A percentile compares a stretch with the other conserved stretches of the same genome.
Conservation (phyloP, 176 grass and related monocot species). For the Carex scoparia region DNA sequence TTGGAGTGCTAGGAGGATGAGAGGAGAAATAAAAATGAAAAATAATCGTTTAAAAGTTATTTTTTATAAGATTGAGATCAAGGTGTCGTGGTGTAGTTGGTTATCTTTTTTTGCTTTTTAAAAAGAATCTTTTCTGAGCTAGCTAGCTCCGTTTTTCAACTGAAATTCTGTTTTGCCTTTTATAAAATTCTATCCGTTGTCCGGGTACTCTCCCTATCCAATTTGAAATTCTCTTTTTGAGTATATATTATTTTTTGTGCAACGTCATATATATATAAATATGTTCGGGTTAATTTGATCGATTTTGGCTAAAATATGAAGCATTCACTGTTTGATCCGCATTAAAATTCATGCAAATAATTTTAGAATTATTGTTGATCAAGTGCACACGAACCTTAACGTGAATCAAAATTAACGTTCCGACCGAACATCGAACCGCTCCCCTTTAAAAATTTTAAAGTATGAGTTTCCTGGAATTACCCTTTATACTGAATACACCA, state of each 20-base stretch:
- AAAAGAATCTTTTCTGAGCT: background rate
- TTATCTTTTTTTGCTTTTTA: slow-evolving; percentile 38
- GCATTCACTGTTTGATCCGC: too few species aligned
- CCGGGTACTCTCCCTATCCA: background rate
- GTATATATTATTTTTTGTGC: background rate
- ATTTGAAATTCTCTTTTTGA: background rate
- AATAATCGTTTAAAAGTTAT: background rate
- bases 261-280: background rate
- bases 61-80: background rate
- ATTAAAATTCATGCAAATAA: too few species aligned
- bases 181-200: background rate
- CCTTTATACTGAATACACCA: too few species aligned
- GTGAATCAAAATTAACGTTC: too few species aligned
- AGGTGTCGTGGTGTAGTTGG: slow-evolving; percentile 99
- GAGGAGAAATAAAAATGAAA: background rate
- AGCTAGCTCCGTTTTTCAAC: background rate
- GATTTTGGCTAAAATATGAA: too few species aligned
- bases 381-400: too few species aligned
- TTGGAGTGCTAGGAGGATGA: too few species aligned
- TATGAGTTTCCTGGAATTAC: too few species aligned
- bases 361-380: too few species aligned
- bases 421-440: too few species aligned
- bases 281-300: too few species aligned
- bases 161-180: slow-evolving; percentile 2
- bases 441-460: too few species aligned